These are phyloP conservation scores for Gossypium bickii DNA, from an alignment of 345 rosid species.

Conservation along the genomic window DNA sequence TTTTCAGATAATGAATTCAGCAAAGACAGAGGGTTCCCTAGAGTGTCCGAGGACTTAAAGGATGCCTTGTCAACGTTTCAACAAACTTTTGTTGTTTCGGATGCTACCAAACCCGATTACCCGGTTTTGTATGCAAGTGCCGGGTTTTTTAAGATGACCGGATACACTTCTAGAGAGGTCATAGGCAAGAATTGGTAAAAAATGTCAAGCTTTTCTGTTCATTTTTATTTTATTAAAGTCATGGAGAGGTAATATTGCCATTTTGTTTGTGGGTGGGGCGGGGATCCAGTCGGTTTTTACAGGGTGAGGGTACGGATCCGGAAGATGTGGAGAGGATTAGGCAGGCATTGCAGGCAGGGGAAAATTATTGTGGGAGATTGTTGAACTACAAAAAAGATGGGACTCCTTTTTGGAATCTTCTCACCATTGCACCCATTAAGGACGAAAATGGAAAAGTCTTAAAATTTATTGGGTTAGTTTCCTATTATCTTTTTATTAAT, in stretches of 20 bases:
- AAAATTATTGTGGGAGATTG: slow-evolving; percentile 77
- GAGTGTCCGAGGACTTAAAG: slow-evolving; percentile 71
- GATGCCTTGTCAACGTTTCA: slow-evolving; percentile 85
- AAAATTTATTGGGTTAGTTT: slow-evolving; percentile 89
- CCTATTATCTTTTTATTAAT: background rate
- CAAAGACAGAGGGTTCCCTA: slow-evolving; percentile 49
- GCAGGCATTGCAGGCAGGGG: slow-evolving; percentile 51
- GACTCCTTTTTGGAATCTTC: slow-evolving; percentile 91
- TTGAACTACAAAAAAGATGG: slow-evolving; percentile 95
- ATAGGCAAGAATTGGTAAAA: slow-evolving; percentile 86
- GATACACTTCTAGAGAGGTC: slow-evolving; percentile 87
- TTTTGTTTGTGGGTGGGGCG: background rate
- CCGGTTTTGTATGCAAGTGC: slow-evolving; percentile 97
- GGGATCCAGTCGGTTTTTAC: slow-evolving; percentile 71
- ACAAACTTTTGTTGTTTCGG: slow-evolving; percentile 93
- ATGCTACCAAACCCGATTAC: slow-evolving; percentile 84
- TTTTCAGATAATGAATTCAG: slow-evolving; percentile 47
- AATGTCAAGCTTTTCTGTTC: background rate
- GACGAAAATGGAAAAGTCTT: slow-evolving; percentile 79
- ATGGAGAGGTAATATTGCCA: slow-evolving; percentile 12
- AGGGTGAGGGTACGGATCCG: slow-evolving; percentile 85
- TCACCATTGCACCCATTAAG: slow-evolving; percentile 84
- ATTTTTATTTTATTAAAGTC: background rate
- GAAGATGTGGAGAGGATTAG: slow-evolving; percentile 73
- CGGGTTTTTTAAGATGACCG: slow-evolving; percentile 96